Percentiles rank a stretch among this genome's conserved stretches.
These are phyloP conservation scores for Monosporascus sp. DNA, from an alignment of 2,329 filamentous ascomycete species.

Conservation along the genomic window DNA sequence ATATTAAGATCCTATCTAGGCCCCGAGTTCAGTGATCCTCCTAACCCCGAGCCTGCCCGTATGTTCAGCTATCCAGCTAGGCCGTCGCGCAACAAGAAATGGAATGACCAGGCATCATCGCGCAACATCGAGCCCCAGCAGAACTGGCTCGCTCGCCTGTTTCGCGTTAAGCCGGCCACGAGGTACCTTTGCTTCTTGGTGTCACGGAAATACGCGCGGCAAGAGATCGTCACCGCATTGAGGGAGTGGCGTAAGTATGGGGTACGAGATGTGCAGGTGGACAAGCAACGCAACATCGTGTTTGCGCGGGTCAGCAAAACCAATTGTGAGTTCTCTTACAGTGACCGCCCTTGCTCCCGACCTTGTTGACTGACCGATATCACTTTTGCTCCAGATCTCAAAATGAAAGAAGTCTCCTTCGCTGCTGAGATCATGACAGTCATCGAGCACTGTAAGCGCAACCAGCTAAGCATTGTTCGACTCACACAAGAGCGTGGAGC, in stretches of 20 bases:
- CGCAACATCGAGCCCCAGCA: conserved; percentile 63
- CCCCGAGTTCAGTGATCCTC: conserved; percentile 25
- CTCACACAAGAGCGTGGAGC: conserved; percentile 91
- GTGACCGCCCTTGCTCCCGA: neutral
- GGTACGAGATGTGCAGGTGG: conserved; percentile 71
- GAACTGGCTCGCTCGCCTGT: conserved; percentile 84
- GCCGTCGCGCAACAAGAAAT: conserved; percentile 12
- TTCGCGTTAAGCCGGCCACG: conserved; percentile 80
- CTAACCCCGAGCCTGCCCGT: conserved; percentile 18
- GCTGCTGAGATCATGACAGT: conserved; percentile 83
- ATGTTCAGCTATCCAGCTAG: conserved; percentile 13
- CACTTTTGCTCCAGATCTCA: conserved; percentile 51
- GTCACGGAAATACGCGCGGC: conserved; percentile 65
- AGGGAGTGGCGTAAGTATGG: conserved; percentile 78
- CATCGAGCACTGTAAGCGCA: conserved; percentile 75
- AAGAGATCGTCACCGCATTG: conserved; percentile 70
- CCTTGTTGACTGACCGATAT: conserved; percentile 1
- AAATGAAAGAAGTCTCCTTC: conserved; percentile 83
- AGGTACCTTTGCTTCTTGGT: conserved; percentile 71
- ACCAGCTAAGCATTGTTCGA: conserved; percentile 71
- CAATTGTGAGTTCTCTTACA: conserved; percentile 62
- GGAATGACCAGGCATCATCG: conserved; percentile 15
- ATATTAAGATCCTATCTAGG: conserved; percentile 21
- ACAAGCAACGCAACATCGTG: conserved; percentile 73
- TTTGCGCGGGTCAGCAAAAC: conserved; percentile 68